Percentiles rank a stretch among this genome's conserved stretches.
Evolutionary conservation across 192 early-diverging fungal species (phyloP).

Genomic region (Umbelopsis vinacea): DNA sequence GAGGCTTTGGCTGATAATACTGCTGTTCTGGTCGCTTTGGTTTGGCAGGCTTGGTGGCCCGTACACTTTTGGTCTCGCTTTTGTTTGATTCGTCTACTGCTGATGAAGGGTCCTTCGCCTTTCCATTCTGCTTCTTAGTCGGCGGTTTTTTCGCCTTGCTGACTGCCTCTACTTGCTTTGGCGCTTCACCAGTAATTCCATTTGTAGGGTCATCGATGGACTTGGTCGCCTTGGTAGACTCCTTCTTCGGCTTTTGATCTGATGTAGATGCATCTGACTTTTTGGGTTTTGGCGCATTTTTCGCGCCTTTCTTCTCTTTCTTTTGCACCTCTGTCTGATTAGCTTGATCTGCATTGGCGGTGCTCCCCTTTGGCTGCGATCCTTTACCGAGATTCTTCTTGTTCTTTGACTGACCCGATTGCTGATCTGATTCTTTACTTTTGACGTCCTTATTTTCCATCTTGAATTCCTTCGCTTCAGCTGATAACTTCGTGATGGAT

Average conservation of each 20-base stretch:
- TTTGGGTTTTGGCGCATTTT: neutral
- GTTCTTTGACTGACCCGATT: neutral
- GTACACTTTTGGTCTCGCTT: neutral
- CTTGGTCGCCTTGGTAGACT: neutral
- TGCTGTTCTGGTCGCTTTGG: slow-evolving; percentile 6
- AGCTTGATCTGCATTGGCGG: no score
- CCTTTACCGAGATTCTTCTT: neutral
- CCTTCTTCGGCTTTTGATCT: neutral
- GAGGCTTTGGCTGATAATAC: neutral
- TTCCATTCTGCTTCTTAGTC: no score
- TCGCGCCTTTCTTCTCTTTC: neutral
- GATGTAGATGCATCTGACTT: neutral
- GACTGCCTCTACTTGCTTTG: no score
- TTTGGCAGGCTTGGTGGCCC: neutral
- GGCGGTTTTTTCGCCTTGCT: no score
- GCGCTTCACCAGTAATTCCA: no score
- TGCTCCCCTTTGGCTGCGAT: no score
- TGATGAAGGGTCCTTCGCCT: neutral
- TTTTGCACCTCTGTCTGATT: neutral
- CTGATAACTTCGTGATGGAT: neutral
- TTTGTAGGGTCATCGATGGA: no score
- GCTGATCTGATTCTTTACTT: neutral
- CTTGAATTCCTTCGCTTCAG: neutral
- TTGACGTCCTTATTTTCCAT: neutral
- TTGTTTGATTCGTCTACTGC: neutral